Percentiles rank a stretch among this genome's conserved stretches.
phyloP scores from a whole-genome alignment of 495 filamentous ascomycete species.

The Penicillium odoratum region DNA sequence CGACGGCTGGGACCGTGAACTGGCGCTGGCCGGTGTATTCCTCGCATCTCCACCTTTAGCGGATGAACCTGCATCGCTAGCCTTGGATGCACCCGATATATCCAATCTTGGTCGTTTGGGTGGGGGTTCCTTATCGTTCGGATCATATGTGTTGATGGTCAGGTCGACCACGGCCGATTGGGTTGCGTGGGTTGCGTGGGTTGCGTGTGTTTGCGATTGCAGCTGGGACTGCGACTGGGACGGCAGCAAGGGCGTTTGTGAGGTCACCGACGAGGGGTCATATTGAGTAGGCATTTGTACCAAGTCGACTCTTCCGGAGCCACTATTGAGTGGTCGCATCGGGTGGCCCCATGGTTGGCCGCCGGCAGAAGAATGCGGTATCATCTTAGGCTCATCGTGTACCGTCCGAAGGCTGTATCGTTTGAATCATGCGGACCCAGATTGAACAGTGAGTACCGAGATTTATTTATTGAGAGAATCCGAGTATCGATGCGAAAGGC shows the following conservation, averaged over 20 bases:
- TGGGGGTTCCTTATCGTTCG: conserved; percentile 41
- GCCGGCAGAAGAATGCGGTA: conserved; percentile 48
- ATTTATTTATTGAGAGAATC: not conserved
- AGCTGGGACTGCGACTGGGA: conserved; percentile 4
- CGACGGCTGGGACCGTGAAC: conserved; percentile 32
- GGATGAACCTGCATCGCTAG: conserved; percentile 24
- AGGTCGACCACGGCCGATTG: conserved; percentile 42
- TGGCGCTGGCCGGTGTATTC: conserved; percentile 31
- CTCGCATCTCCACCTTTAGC: conserved; percentile 31
- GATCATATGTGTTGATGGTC: conserved; percentile 31
- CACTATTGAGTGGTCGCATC: conserved; percentile 40
- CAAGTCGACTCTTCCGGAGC: conserved; percentile 32
- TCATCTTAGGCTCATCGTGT: conserved; percentile 51
- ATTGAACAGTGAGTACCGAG: not conserved
- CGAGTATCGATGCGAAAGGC: not conserved
- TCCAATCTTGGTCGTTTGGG: conserved; percentile 44
- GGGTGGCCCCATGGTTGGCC: conserved; percentile 45
- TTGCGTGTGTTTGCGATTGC: conserved; percentile 9
- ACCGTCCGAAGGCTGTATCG: conserved; percentile 18
- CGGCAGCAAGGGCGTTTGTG: conserved; percentile 16
- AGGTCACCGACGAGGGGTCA: conserved; percentile 31
- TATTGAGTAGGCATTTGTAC: conserved; percentile 27
- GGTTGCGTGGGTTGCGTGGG: conserved; percentile 34
- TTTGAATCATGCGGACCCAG: conserved; percentile 12
- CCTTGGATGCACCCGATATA: conserved; percentile 24